phyloP scores from a whole-genome alignment of 768 basidiomycete species.

The Pleurotus platypus region DNA sequence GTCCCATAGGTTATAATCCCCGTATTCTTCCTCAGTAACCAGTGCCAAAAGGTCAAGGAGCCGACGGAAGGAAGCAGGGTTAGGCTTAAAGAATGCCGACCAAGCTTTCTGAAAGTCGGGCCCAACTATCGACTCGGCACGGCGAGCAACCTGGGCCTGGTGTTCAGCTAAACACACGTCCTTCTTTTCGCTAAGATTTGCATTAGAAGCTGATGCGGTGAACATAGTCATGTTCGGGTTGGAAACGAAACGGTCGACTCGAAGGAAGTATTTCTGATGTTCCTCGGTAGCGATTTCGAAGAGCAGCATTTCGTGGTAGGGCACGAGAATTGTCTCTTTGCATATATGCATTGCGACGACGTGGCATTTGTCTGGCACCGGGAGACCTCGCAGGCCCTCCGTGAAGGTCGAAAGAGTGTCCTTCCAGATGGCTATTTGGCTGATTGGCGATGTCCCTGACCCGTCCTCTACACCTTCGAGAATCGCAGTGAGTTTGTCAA shows the following conservation, averaged over 20 bases:
- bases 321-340: background rate
- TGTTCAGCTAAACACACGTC: background rate
- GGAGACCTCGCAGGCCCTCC: background rate
- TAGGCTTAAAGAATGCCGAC: background rate
- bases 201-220: background rate
- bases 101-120: background rate
- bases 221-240: slow-evolving; percentile 6
- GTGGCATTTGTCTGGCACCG: slow-evolving; percentile 2
- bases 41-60: slow-evolving; percentile 1
- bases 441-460: background rate
- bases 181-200: background rate
- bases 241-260: slow-evolving; percentile 1
- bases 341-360: slow-evolving; percentile 4
- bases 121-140: background rate
- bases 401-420: slow-evolving; percentile 1
- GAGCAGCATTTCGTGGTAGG: slow-evolving; percentile 8
- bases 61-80: background rate
- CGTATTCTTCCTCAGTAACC: slow-evolving; percentile 2
- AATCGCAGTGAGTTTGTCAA: slow-evolving; percentile 5
- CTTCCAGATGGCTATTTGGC: slow-evolving; percentile 1
- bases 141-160: background rate
- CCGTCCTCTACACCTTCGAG: background rate
- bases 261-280: background rate
- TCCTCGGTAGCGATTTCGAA: slow-evolving; percentile 1
- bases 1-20: slow-evolving; percentile 5